Base-by-base conservation (phyloP, 2,329 filamentous ascomycete species). In the Fusarium zealandicum region DNA sequence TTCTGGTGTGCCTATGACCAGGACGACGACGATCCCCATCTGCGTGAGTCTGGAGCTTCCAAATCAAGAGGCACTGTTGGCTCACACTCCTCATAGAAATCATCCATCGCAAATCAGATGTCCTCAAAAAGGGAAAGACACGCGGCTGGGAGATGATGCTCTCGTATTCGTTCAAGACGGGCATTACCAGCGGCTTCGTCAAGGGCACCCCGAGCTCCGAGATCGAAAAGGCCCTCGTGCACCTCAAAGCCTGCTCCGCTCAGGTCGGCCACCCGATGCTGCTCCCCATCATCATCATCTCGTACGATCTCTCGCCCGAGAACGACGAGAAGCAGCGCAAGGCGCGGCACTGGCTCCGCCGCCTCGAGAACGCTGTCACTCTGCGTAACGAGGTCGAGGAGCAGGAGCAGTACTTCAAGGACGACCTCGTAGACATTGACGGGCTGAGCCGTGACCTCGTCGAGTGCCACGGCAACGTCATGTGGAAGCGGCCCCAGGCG, bases 81-180 rank as follows among this genome's bases (percentile, higher is more conserved):
- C 51, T 2, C 55, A 41, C 8, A 14, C n/a, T 5, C 20, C 12
- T 13, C 12, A 8, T 51, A 83, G 80, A 87, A 65, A 82, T 87
- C 61, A 78, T 87, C 54, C 85, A 84, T 66, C 81, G 85, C 61
- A 87, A 87, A 70, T 85, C 82, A n/a, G 84, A 87, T 65, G 84
- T 87, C 28, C 81, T 82, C 43, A 87, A 87, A 68, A 86, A 83
- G 72, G 84, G 83, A 57, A 78, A 77, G 65, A 87, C 84, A 13
- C 80, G 85, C 49, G 85, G 85, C 37, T 87, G 83, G 83, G 85
- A 87, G 72, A 76, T 86, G 49, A 84, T 85, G 76, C 78, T 87
- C 31, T 85, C 82, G 3, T 77, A 87, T 70, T 79, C 77, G 39
- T 80, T 86, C 71, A 74, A 70, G 11, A 80, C 78, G 3, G 73